Conservation (phyloP, 2,329 filamentous ascomycete species). For the Fusarium sp. region DNA sequence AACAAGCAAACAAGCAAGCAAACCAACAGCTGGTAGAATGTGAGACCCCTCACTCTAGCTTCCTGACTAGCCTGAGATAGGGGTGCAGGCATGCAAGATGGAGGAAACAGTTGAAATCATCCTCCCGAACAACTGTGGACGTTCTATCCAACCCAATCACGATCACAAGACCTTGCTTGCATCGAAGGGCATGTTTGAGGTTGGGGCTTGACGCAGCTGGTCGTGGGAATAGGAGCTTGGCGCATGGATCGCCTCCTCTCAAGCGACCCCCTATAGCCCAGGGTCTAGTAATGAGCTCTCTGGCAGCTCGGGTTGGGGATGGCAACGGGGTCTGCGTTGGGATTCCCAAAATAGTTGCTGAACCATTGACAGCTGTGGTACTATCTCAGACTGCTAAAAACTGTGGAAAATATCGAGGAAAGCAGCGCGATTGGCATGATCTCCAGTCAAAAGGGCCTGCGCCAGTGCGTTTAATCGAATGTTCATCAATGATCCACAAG, state of each 20-base stretch:
- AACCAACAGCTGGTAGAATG: not conserved
- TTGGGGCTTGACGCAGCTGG: slow-evolving; percentile 4
- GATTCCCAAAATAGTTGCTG: not conserved
- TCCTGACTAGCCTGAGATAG: not conserved
- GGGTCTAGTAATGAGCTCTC: too few species aligned
- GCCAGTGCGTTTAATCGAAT: slow-evolving; percentile 3
- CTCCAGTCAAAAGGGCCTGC: slow-evolving; percentile 1
- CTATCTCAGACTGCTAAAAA: slow-evolving; percentile 2
- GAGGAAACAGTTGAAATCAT: not conserved
- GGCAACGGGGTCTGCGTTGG: not conserved
- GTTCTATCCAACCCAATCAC: slow-evolving; percentile 5
- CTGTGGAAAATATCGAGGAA: slow-evolving; percentile 9
- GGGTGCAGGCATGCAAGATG: not conserved
- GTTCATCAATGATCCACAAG: slow-evolving; percentile 25
- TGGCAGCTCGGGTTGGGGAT: not conserved
- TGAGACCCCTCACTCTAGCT: not conserved
- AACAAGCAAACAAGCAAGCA: not conserved
- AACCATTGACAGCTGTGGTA: not conserved
- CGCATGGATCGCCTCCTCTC: slow-evolving; percentile 14
- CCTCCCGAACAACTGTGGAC: not conserved
- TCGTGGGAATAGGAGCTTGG: slow-evolving; percentile 4
- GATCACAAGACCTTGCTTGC: not conserved
- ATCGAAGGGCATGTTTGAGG: slow-evolving; percentile 13
- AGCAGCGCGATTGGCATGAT: slow-evolving; percentile 3
- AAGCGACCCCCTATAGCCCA: not conserved